These are phyloP conservation scores for Agrocybe pediades DNA, from an alignment of 768 basidiomycete genomes.

Conservation along the genomic window DNA sequence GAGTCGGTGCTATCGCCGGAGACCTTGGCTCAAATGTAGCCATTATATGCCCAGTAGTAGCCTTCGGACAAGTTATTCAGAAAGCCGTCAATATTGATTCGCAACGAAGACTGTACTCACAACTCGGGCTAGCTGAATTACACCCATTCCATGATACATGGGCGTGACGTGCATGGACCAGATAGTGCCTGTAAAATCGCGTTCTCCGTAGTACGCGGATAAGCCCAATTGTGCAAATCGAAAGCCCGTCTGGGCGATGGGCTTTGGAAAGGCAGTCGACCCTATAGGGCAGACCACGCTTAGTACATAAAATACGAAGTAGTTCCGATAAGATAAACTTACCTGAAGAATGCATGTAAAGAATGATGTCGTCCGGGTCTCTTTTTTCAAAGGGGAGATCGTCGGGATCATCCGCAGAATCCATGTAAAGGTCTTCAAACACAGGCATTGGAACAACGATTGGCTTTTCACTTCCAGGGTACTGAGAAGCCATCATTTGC, in stretches of 20 bases:
- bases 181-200: background rate
- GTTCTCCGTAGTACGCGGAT: background rate
- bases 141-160: slow-evolving; percentile 5
- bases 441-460: background rate
- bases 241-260: background rate
- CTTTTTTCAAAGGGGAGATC: background rate
- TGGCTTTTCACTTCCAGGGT: background rate
- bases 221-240: background rate
- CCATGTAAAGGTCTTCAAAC: background rate
- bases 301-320: background rate
- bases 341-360: slow-evolving; percentile 4
- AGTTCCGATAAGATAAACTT: background rate
- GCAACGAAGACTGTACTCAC: background rate
- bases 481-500: background rate
- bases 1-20: background rate
- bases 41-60: background rate
- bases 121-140: background rate
- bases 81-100: background rate
- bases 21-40: background rate
- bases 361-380: background rate
- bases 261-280: background rate
- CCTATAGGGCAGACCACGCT: too few relatives aligned
- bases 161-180: background rate
- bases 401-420: background rate
- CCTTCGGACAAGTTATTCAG: background rate